phyloP scores from a whole-genome alignment of 495 filamentous ascomycete genomes.

The Pyronema domesticum region DNA sequence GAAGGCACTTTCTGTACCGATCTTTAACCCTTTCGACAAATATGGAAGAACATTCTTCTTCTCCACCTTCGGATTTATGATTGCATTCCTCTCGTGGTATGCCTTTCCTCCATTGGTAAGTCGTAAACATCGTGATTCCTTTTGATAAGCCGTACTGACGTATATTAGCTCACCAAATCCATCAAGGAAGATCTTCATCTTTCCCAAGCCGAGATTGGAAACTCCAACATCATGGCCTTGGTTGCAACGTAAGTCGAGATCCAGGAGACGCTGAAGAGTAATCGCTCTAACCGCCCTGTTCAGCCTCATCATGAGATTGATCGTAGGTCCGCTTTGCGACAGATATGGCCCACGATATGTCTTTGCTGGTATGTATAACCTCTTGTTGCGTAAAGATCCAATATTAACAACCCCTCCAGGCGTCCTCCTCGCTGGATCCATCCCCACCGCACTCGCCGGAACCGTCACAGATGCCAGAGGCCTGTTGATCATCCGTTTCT shows the following conservation, averaged over 20 bases:
- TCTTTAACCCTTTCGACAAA: constrained; percentile 59
- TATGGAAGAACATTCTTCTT: constrained; percentile 91
- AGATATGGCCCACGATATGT: constrained; percentile 64
- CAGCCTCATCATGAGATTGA: constrained; percentile 62
- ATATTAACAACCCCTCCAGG: background rate
- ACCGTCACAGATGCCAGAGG: constrained; percentile 50
- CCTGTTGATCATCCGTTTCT: constrained; percentile 67
- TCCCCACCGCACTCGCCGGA: constrained; percentile 73
- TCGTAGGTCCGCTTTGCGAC: constrained; percentile 73
- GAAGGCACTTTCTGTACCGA: constrained; percentile 64
- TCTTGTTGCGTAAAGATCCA: background rate
- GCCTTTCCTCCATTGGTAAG: constrained; percentile 68
- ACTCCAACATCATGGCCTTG: constrained; percentile 82
- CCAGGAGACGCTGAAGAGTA: background rate
- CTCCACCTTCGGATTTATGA: constrained; percentile 88
- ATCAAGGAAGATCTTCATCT: constrained; percentile 64
- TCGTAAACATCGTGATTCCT: background rate
- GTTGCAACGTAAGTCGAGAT: constrained; percentile 53
- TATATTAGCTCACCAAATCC: constrained; percentile 44
- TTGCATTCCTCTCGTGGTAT: constrained; percentile 88
- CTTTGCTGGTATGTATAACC: constrained; percentile 38
- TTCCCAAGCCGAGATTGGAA: constrained; percentile 53
- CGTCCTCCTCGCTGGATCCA: constrained; percentile 52
- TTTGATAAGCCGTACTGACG: background rate
- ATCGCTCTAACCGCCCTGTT: constrained; percentile 1